These are phyloP conservation scores for Jasminum sambac DNA, from an alignment of 257 asterid genomes.

Conservation along the genomic window DNA sequence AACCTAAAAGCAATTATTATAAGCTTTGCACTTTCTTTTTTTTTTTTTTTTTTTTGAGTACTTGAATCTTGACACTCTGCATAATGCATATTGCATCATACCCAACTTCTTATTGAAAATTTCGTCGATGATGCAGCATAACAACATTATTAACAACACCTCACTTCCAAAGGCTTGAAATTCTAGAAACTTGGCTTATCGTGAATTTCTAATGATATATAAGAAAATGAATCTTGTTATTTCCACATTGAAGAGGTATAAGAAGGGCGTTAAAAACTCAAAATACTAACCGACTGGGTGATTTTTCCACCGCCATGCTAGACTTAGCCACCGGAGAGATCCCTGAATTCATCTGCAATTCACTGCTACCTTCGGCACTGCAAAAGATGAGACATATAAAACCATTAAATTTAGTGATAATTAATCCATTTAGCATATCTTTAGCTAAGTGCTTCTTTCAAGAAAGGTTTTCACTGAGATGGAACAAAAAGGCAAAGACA, in stretches of 20 bases:
- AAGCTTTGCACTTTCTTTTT: no score
- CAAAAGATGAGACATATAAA: neutral
- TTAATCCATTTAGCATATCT: neutral
- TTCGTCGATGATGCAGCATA: neutral
- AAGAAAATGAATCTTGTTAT: neutral
- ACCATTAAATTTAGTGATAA: neutral
- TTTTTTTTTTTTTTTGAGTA: no score
- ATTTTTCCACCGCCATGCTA: constrained; percentile 32
- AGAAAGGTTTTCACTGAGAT: no score
- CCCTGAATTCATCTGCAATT: constrained; percentile 29
- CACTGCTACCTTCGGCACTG: constrained; percentile 5
- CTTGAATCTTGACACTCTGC: neutral
- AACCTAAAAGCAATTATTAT: no score
- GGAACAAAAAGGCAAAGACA: no score
- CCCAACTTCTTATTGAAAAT: neutral
- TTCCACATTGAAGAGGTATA: neutral
- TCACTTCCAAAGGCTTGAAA: neutral
- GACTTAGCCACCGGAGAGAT: constrained; percentile 22
- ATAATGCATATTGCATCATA: neutral
- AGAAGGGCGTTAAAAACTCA: neutral
- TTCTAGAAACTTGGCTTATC: neutral
- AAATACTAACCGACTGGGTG: constrained; percentile 34
- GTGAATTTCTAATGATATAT: neutral
- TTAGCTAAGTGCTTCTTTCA: no score
- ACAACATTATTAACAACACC: neutral